Evolutionary conservation across 306 rosid genomes (phyloP).

Genomic region (Cucumis melo): DNA sequence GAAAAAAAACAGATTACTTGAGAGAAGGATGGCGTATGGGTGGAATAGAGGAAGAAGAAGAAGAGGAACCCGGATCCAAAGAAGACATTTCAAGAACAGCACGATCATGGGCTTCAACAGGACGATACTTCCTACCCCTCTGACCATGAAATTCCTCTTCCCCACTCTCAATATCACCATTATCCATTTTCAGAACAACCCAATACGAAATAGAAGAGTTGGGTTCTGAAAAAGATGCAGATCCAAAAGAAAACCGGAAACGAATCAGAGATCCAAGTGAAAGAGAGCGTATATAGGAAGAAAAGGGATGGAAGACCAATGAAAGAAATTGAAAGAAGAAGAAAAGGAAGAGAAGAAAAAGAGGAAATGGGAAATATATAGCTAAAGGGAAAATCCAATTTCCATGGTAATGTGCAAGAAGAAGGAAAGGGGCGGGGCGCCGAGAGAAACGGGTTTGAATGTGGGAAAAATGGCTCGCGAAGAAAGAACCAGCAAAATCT

Average conservation of each 20-base stretch:
- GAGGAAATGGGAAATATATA: background rate
- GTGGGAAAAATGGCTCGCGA: background rate
- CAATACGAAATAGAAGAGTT: background rate
- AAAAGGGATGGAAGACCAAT: background rate
- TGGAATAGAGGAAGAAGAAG: constrained; percentile 39
- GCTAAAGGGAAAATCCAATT: background rate
- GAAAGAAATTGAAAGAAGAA: constrained; percentile 2
- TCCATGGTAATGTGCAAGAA: background rate
- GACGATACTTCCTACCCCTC: constrained; percentile 69
- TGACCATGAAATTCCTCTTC: constrained; percentile 50
- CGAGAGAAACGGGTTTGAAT: constrained; percentile 8
- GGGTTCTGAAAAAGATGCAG: constrained; percentile 11
- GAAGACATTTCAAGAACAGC: constrained; percentile 97
- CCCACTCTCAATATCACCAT: constrained; percentile 64
- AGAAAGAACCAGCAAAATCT: background rate
- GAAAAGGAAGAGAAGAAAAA: background rate
- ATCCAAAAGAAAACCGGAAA: background rate
- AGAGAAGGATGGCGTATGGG: constrained; percentile 33
- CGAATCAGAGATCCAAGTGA: background rate
- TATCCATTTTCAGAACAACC: constrained; percentile 32
- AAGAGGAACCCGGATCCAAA: constrained; percentile 76
- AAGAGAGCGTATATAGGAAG: constrained; percentile 1
- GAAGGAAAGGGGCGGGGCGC: background rate
- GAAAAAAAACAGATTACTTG: constrained; percentile 30
- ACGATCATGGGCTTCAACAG: constrained; percentile 85